These are phyloP conservation scores for Evernia prunastri DNA, from an alignment of 495 filamentous ascomycete genomes.

Conservation along the genomic window DNA sequence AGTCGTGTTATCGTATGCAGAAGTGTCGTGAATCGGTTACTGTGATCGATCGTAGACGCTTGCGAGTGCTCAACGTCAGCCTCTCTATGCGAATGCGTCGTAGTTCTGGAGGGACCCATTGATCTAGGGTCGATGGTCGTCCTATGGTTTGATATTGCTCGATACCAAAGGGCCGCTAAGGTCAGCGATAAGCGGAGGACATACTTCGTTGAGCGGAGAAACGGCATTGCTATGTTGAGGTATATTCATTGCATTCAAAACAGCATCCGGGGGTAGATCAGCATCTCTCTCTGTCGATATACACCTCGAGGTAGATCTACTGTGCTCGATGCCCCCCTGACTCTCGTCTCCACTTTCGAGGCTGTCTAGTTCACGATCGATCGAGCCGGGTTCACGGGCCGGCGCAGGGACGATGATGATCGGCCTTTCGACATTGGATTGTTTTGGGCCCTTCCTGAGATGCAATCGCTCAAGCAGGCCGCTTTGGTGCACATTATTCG, in stretches of 20 bases:
- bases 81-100: not conserved
- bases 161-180: no score
- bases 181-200: not conserved
- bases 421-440: conserved; percentile 40
- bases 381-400: conserved; percentile 33
- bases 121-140: not conserved
- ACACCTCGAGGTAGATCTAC: not conserved
- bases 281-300: conserved; percentile 3
- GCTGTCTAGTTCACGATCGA: not conserved
- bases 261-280: conserved; percentile 19
- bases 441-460: conserved; percentile 26
- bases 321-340: not conserved
- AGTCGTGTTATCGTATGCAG: not conserved
- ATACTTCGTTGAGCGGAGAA: not conserved
- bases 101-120: no score
- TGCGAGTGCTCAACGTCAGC: not conserved
- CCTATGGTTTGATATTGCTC: not conserved
- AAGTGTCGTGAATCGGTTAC: not conserved
- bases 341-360: not conserved
- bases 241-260: conserved; percentile 16
- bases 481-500: not conserved
- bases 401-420: conserved; percentile 66
- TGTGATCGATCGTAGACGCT: not conserved
- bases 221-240: conserved; percentile 10
- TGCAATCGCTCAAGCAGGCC: conserved; percentile 29